Percentiles rank a stretch among this genome's conserved stretches.
phyloP scores from a whole-genome alignment of 2,329 filamentous ascomycete genomes.

The Colletotrichum sp. region DNA sequence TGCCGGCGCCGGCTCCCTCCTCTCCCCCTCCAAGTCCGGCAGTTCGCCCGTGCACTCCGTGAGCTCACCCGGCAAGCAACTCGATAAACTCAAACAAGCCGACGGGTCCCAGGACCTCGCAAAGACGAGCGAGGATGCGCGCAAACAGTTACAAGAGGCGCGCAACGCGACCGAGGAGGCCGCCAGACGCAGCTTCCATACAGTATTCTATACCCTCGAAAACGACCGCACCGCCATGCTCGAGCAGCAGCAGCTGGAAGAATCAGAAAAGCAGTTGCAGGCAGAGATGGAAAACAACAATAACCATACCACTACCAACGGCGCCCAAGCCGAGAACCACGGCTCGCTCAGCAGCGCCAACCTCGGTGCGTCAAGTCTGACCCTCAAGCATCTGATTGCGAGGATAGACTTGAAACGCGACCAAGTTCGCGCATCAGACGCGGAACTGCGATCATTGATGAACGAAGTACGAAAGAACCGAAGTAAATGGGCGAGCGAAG shows the following conservation, averaged over 20 bases:
- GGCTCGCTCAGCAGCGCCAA: conserved; percentile 93
- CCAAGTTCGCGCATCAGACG: conserved; percentile 89
- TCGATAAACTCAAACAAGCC: conserved; percentile 57
- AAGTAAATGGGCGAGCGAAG: conserved; percentile 98
- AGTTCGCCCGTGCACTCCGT: conserved; percentile 69
- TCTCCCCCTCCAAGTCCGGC: conserved; percentile 74
- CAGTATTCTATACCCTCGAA: conserved; percentile 92
- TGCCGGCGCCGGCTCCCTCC: conserved; percentile 60
- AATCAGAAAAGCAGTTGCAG: conserved; percentile 94
- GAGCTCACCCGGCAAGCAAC: conserved; percentile 61
- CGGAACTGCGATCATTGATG: conserved; percentile 89
- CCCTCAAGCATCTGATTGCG: conserved; percentile 94
- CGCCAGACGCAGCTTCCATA: conserved; percentile 89
- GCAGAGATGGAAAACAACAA: conserved; percentile 84
- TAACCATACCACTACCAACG: conserved; percentile 53
- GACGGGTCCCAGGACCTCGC: conserved; percentile 56
- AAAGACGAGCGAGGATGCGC: conserved; percentile 83
- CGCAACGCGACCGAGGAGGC: conserved; percentile 90
- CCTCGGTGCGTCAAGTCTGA: conserved; percentile 92
- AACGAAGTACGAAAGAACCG: conserved; percentile 97
- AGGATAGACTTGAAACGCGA: conserved; percentile 93
- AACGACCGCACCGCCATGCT: conserved; percentile 96
- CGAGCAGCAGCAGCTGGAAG: conserved; percentile 95
- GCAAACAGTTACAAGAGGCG: conserved; percentile 90
- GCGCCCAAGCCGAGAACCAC: conserved; percentile 68